Base-by-base conservation (phyloP, 1,139 yeast species). In the Diutina rugosa region DNA sequence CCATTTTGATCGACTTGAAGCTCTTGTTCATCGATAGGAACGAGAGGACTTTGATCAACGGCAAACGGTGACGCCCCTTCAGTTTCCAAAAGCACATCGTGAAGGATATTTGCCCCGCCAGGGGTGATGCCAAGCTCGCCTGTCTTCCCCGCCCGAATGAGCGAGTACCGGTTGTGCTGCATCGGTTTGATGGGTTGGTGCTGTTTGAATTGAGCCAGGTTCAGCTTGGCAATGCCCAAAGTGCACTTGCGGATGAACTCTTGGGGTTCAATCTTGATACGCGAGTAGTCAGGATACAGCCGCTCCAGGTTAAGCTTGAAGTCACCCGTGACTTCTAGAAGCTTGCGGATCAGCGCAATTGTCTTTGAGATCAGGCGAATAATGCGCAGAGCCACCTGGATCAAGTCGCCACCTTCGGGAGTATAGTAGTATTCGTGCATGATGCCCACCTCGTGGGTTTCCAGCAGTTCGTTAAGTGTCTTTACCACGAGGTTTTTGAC, bases 211-310 rank as follows among this genome's bases (percentile, higher is more conserved):
- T 70, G 69, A 10, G 71, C 63, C n/a, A 69, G 69, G 38, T 77
- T 70, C 18, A 76, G 69, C 56, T 77, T 76, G 35, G 80, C 79
- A 56, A 86, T 72, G 1, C 90, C 91, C 56, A 74, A 70, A 1
- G 93, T 79, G 63, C 90, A 84, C 59, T 75, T 76, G 58, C 72
- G 74, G 45, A 86, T 78, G 64, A 87, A 86, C n/a, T 76, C 78
- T 16, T 74, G 78, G 0, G 90, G 84, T n/a, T 82, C 77, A 6
- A 86, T 76, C 59, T 76, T 74, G 70, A 84, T 79, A 48, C 68
- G 68, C 8, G 77, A 67, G 61, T 88, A 88, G 66, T 90, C 90
- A 0, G 93, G 89, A 64, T 88, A 89, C 38, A 83, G 76, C 61
- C 95, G 74, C 56, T 81, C 84, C 1, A 77, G 67, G 45, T 85